phyloP scores from a whole-genome alignment of 768 basidiomycete species.

The Leccinum ochraceum region DNA sequence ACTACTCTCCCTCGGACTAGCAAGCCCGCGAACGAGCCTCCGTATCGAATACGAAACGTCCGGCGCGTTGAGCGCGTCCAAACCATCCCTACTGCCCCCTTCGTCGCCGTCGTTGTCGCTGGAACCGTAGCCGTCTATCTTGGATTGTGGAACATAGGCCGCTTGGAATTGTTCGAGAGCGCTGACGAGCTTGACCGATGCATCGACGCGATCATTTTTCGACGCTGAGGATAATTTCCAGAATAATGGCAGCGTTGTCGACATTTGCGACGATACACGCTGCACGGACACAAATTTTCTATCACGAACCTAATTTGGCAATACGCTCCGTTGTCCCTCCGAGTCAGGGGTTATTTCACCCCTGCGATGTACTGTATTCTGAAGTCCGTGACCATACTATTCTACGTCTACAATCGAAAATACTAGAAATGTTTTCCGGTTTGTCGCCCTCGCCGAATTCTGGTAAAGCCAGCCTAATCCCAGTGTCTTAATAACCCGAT shows the following conservation, averaged over 20 bases:
- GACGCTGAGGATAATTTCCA: constrained; percentile 87
- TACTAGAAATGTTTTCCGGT: too few relatives aligned
- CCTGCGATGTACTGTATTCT: too few relatives aligned
- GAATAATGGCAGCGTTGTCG: constrained; percentile 90
- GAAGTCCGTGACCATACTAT: too few relatives aligned
- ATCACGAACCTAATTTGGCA: background rate
- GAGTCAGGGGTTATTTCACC: too few relatives aligned
- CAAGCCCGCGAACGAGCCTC: constrained; percentile 82
- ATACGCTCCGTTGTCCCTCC: constrained; percentile 3
- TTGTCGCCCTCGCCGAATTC: too few relatives aligned
- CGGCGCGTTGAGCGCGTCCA: constrained; percentile 75
- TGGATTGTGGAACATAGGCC: constrained; percentile 52
- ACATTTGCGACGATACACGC: constrained; percentile 43
- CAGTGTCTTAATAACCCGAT: too few relatives aligned
- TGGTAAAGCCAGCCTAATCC: too few relatives aligned
- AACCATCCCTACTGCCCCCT: constrained; percentile 35
- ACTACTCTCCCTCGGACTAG: constrained; percentile 91
- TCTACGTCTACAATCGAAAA: too few relatives aligned
- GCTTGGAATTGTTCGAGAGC: constrained; percentile 86
- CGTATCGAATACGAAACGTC: constrained; percentile 94
- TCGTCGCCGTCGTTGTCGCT: constrained; percentile 39
- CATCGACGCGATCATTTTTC: constrained; percentile 78
- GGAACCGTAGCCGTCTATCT: constrained; percentile 33
- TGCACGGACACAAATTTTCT: constrained; percentile 14
- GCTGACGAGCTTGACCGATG: constrained; percentile 80